A percentile compares a stretch with the other conserved stretches of the same genome.
Conservation (phyloP, 1,139 yeast species). For the Kodamaea plutei region DNA sequence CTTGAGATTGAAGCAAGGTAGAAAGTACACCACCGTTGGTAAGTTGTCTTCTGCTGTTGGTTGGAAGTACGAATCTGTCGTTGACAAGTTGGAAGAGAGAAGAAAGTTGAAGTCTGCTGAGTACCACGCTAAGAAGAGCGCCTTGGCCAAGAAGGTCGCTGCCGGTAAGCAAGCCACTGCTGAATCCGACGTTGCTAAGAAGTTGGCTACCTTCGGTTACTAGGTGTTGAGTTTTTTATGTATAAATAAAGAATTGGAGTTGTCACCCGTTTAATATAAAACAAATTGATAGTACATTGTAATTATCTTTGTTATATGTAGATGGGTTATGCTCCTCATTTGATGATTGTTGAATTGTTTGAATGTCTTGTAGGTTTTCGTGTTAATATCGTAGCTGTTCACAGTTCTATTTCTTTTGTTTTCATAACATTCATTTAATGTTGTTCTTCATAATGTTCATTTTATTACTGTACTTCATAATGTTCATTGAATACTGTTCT, state of each 20-base stretch:
- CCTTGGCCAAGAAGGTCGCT: constrained; percentile 86
- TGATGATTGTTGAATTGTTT: no score
- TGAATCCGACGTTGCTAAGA: constrained; percentile 68
- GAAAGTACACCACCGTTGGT: constrained; percentile 99
- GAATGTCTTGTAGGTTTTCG: no score
- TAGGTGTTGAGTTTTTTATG: constrained; percentile 31
- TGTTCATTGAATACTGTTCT: no score
- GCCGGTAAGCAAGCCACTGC: constrained; percentile 82
- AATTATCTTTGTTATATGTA: no score
- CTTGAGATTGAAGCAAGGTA: constrained; percentile 98
- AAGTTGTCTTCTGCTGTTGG: constrained; percentile 96
- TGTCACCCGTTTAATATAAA: constrained; percentile 2
- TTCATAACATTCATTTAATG: no score
- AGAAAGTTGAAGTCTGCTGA: constrained; percentile 99
- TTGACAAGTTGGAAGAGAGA: constrained; percentile 97
- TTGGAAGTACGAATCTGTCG: constrained; percentile 99
- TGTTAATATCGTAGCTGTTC: no score
- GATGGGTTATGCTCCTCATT: no score
- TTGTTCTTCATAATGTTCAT: no score
- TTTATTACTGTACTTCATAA: no score
- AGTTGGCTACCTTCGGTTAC: constrained; percentile 79
- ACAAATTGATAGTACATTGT: no score
- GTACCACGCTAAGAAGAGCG: constrained; percentile 97
- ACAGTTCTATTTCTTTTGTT: no score
- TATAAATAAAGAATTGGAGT: constrained; percentile 6